These are phyloP conservation scores for Apiospora arundinis DNA, from an alignment of 2,329 filamentous ascomycete genomes.

Conservation along the genomic window DNA sequence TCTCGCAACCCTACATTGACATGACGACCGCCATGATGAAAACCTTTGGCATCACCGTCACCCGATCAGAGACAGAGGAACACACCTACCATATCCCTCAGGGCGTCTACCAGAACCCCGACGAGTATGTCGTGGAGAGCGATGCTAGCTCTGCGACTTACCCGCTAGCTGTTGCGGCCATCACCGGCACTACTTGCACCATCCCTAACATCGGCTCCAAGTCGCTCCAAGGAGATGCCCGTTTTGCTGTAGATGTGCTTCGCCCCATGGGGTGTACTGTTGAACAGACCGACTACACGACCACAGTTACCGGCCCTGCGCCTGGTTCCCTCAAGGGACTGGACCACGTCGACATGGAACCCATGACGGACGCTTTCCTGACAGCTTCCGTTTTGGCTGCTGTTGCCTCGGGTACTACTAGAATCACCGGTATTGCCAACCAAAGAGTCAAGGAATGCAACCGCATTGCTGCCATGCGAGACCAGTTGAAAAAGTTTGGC, in stretches of 20 bases:
- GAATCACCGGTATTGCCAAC: constrained; percentile 94
- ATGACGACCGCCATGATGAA: constrained; percentile 99
- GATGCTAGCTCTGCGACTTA: constrained; percentile 98
- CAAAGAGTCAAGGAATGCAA: constrained; percentile 99
- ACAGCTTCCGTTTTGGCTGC: constrained; percentile 93
- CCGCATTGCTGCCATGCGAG: constrained; percentile 92
- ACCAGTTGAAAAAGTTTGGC: constrained; percentile 92
- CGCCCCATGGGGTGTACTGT: constrained; percentile 93
- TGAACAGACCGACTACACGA: constrained; percentile 82
- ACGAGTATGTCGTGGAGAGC: constrained; percentile 90
- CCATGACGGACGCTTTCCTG: constrained; percentile 98
- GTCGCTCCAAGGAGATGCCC: constrained; percentile 92
- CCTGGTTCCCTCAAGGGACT: constrained; percentile 76
- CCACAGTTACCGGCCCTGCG: constrained; percentile 89
- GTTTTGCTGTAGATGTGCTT: constrained; percentile 90
- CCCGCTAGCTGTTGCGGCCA: constrained; percentile 89
- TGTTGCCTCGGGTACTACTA: constrained; percentile 81
- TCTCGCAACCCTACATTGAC: constrained; percentile 96
- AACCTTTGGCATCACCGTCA: constrained; percentile 83
- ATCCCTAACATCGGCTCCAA: constrained; percentile 93
- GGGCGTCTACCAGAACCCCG: constrained; percentile 81
- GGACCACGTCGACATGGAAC: constrained; percentile 92
- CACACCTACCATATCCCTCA: constrained; percentile 95
- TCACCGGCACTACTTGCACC: constrained; percentile 94
- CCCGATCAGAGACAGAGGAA: constrained; percentile 76